A percentile compares a stretch with the other conserved stretches of the same genome.
Conservation (phyloP, 208 protist species). For the Strigomonas culicis region DNA sequence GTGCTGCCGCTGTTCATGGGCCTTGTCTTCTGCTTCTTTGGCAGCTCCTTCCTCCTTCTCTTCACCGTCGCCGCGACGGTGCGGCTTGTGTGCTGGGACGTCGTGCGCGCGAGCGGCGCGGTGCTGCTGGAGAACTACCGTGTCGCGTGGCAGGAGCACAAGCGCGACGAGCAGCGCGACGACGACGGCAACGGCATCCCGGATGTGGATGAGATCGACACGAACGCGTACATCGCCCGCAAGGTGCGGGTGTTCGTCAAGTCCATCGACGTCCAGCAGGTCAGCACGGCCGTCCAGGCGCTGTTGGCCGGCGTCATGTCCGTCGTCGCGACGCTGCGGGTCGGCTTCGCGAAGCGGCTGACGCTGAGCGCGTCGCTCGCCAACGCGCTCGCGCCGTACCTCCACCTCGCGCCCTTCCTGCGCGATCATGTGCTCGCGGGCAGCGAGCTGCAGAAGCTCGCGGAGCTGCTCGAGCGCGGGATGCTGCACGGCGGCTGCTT, state of each 20-base stretch:
- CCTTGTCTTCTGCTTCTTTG: conserved; percentile 79
- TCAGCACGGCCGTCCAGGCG: conserved; percentile 32
- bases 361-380: conserved; percentile 61
- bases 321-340: conserved; percentile 58
- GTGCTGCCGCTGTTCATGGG: conserved; percentile 52
- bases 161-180: conserved; percentile 50
- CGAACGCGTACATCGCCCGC: conserved; percentile 31
- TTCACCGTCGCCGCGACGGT: conserved; percentile 72
- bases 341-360: conserved; percentile 44
- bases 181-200: conserved; percentile 43
- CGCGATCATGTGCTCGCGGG: conserved; percentile 17
- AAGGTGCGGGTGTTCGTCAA: conserved; percentile 52
- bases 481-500: conserved; percentile 31
- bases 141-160: conserved; percentile 38
- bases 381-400: conserved; percentile 32
- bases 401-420: conserved; percentile 40
- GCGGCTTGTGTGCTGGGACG: conserved; percentile 63
- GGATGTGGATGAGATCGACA: conserved; percentile 41
- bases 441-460: background rate
- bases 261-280: conserved; percentile 52
- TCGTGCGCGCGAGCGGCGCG: conserved; percentile 29
- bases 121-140: conserved; percentile 68
- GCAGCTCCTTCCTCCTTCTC: conserved; percentile 66
- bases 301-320: conserved; percentile 45
- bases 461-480: conserved; percentile 30